A percentile compares a stretch with the other conserved stretches of the same genome.
phyloP scores from a whole-genome alignment of 768 basidiomycete genomes.

The Tephrocybe sp. region DNA sequence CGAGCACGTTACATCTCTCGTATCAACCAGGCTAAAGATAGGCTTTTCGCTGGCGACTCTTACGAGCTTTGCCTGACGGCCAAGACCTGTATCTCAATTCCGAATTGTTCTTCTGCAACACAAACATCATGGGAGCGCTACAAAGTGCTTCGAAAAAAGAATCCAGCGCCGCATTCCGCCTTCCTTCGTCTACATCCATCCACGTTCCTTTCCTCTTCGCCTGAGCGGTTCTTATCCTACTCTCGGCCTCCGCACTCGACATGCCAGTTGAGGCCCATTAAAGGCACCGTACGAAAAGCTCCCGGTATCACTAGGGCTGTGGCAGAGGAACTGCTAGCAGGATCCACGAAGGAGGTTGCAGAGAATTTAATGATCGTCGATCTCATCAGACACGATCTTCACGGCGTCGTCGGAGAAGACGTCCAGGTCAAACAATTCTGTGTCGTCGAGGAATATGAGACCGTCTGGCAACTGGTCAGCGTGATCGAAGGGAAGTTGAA shows the following conservation, averaged over 20 bases:
- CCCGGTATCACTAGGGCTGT: constrained; percentile 61
- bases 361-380: constrained; percentile 99
- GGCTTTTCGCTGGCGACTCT: constrained; percentile 80
- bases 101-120: constrained; percentile 28
- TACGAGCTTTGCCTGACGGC: constrained; percentile 94
- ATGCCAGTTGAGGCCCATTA: constrained; percentile 91
- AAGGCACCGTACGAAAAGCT: constrained; percentile 82
- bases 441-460: constrained; percentile 86
- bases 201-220: constrained; percentile 82
- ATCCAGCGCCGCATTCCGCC: constrained; percentile 88
- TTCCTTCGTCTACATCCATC: constrained; percentile 78
- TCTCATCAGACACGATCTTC: constrained; percentile 90
- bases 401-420: constrained; percentile 78
- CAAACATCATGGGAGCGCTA: constrained; percentile 74
- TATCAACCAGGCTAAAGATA: constrained; percentile 71
- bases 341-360: constrained; percentile 85
- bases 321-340: constrained; percentile 61
- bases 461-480: constrained; percentile 94
- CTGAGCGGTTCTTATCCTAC: constrained; percentile 88
- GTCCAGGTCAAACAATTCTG: constrained; percentile 88
- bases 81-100: constrained; percentile 56
- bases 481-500: constrained; percentile 77
- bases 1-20: constrained; percentile 61
- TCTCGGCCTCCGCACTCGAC: constrained; percentile 60
- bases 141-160: constrained; percentile 65